phyloP scores from a whole-genome alignment of 31 red algal species.

The Bonnemaisonia californica region DNA sequence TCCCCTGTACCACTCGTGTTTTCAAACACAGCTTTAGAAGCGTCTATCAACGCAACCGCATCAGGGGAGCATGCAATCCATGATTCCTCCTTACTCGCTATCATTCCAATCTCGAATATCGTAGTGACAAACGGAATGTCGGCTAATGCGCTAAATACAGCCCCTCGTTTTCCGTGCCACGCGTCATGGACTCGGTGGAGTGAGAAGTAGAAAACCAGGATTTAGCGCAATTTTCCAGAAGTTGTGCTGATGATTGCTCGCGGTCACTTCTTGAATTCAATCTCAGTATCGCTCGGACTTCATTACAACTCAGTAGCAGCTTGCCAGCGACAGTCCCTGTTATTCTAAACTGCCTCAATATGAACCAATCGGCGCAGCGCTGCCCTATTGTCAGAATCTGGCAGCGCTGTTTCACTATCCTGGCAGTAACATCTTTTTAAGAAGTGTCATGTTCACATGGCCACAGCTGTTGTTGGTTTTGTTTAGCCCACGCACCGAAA shows the following conservation, averaged over 20 bases:
- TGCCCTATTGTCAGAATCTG: conserved; percentile 24
- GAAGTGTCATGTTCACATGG: no score
- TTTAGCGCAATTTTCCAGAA: background rate
- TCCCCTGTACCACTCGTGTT: background rate
- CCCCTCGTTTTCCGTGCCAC: no score
- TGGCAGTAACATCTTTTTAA: no score
- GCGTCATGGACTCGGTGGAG: no score
- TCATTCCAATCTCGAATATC: background rate
- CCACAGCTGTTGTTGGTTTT: no score
- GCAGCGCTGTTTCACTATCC: no score
- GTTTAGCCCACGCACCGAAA: no score
- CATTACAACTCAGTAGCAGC: background rate
- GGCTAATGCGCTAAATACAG: no score
- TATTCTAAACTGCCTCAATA: no score
- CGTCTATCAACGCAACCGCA: conserved; percentile 1
- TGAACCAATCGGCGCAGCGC: background rate
- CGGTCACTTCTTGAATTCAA: conserved; percentile 11
- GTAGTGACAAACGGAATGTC: conserved; percentile 12
- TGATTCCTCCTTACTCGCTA: conserved; percentile 10
- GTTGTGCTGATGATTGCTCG: background rate
- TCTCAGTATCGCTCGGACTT: background rate
- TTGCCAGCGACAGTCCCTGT: background rate
- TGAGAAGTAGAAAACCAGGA: background rate
- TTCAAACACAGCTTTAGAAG: background rate
- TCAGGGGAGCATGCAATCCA: conserved; percentile 25